Percentiles rank a stretch among this genome's conserved stretches.
phyloP scores from a whole-genome alignment of 2,329 filamentous ascomycete genomes.

The Arthrobotrys sinensis region DNA sequence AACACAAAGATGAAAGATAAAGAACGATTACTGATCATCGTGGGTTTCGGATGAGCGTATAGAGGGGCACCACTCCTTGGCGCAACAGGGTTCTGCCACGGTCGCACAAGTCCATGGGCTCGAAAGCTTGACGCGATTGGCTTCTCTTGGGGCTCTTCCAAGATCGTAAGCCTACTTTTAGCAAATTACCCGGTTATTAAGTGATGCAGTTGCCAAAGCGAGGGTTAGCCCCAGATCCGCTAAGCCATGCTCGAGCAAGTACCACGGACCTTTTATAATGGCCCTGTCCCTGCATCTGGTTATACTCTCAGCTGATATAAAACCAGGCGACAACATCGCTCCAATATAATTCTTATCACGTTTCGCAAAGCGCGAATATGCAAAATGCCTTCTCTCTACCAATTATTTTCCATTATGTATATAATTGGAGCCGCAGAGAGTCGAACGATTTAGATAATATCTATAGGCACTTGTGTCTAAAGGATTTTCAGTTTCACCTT shows the following conservation, averaged over 20 bases:
- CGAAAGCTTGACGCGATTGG: not conserved
- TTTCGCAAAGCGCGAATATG: no score
- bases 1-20: not conserved
- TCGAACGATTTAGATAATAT: not conserved
- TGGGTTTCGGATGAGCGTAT: not conserved
- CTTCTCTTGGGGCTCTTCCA: not conserved
- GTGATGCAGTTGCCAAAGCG: not conserved
- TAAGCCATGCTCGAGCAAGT: not conserved
- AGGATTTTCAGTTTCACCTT: not conserved
- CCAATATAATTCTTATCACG: no score
- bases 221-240: not conserved
- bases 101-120: not conserved
- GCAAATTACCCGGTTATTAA: not conserved
- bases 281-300: no score
- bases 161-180: not conserved
- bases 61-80: not conserved
- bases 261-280: no score
- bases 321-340: no score
- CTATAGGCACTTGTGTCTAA: not conserved
- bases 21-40: not conserved
- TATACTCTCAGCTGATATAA: no score
- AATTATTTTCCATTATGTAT: no score
- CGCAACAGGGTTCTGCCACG: not conserved
- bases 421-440: not conserved
- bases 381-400: no score